Evolutionary conservation across 495 filamentous ascomycete genomes (phyloP), one percentile per base, ranked within the genome.

Genomic region (Tuber brumale): DNA sequence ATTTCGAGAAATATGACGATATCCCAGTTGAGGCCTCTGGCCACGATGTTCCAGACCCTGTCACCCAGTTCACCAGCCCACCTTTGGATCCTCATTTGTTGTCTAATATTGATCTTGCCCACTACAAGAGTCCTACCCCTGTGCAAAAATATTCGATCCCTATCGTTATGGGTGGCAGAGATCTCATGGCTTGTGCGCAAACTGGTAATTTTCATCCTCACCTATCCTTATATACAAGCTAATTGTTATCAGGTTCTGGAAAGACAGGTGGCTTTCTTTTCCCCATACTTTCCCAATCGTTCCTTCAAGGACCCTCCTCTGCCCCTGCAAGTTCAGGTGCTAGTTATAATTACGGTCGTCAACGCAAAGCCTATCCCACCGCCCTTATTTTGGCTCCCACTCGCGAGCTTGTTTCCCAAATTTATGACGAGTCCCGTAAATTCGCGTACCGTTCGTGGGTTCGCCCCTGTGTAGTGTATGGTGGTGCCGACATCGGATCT

Each of bases 181-280:
- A 99, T 85, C 86, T 99, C 80, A 97, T 99, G 95, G 96, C 95
- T 84, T 98, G 95, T 87, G 95, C 95, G 77, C 95, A 99, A 86
- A 99, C 95, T 79, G 95, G 95, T 88, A 74, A 73, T 70, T 77
- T 76, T 10, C 45, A 35, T 70, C 35, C 66, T 18, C 2, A 7
- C 42, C 19, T 37, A 69, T 69, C 42, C 18, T 37, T 42, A 48
- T 57, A 2, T 72, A 70, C 69, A 39, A 72, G 46, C 76, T 81
- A 42, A 79, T 39, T 37, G 61, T 75, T 76, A 35, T 44, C 39
- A 83, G 82, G 82, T 84, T 99, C 95, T 80, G 95, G 95, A 87
- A 99, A 99, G 89, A 99, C 95, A 81, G 95, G 96, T 86, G 95
- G 96, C 87, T 99, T 99, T 89, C 86, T 99, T 48, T 97, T 99